Conservation (phyloP, 148 eudicot genomes). For the Rheum nobile region DNA sequence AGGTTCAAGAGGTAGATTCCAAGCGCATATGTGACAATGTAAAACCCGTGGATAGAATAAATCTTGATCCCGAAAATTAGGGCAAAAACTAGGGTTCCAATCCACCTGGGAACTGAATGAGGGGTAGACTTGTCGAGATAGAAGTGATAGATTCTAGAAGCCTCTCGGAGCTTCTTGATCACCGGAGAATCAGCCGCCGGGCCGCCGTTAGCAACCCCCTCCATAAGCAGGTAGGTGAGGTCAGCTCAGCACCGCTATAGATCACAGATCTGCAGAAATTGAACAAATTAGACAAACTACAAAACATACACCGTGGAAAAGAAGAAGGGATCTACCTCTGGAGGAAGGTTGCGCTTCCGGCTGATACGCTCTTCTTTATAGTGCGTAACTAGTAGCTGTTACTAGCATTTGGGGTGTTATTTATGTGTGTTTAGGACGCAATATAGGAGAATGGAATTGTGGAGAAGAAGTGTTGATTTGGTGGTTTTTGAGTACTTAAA, state of each 20-base stretch:
- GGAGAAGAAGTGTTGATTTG: too few species aligned
- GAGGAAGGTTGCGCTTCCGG: neutral
- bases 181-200: conserved; percentile 24
- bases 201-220: conserved; percentile 10
- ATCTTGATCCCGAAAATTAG: conserved; percentile 45
- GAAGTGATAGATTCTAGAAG: conserved; percentile 43
- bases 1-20: conserved; percentile 74
- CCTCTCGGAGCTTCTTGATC: conserved; percentile 28
- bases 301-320: neutral
- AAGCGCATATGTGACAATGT: conserved; percentile 59
- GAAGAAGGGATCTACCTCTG: neutral
- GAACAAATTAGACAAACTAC: neutral
- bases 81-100: conserved; percentile 39
- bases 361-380: too few species aligned
- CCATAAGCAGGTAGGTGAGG: conserved; percentile 11
- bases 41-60: conserved; percentile 65
- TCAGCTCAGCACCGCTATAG: neutral
- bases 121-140: conserved; percentile 73
- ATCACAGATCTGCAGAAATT: neutral
- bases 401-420: too few species aligned
- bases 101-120: conserved; percentile 67
- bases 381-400: too few species aligned
- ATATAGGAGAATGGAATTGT: too few species aligned
- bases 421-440: too few species aligned
- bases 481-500: too few species aligned